Evolutionary conservation across 2,329 filamentous ascomycete genomes (phyloP), one percentile per base, ranked within the genome.

Genomic region (Raffaelea albimanens): DNA sequence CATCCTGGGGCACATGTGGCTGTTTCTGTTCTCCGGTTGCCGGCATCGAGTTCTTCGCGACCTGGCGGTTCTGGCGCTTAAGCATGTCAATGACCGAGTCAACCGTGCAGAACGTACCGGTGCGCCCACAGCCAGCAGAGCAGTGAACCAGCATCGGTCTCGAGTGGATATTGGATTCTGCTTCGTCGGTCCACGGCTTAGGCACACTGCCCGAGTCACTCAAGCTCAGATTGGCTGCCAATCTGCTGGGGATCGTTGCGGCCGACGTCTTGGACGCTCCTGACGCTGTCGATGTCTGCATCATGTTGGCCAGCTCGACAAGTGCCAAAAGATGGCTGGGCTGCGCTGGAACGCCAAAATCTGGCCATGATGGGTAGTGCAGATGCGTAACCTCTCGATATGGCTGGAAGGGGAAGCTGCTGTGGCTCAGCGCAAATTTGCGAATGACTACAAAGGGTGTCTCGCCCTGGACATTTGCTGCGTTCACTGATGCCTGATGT

Each of bases 81-180:
- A 98, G 69, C 86, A 96, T 95, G 64, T 96, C 90, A 48, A 97
- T 83, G 9, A 97, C 93, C 36, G 85, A 91, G 62, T 97, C 93
- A 16, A 97, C 89, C 0, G 93, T 95, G 63, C 93, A 97, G 61
- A 97, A 98, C 0, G 93, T 91, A 3, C 93, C 93, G 0, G 93
- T 98, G 14, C 93, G 84, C 1, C 93, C 93, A 65, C 93, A 98
- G 0, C 93, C 93, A 4, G 93, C 93, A 46, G 88, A 95, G 67
- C 93, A 98, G 63, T 98, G 93, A 0, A 98, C 91, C 20, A 98
- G 64, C 56, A 96, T 80, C 8, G 91, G 91, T 25, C 87, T 75
- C 21, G 74, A 55, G 2, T 65, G 58, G 8, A 64, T 60, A 21
- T 72, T 67, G 1, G 68, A 61, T 54, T 83, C 80, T 0, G 85